Conservation (phyloP, 225 moss, liverwort and hornwort species). For the Climacium dendroides region DNA sequence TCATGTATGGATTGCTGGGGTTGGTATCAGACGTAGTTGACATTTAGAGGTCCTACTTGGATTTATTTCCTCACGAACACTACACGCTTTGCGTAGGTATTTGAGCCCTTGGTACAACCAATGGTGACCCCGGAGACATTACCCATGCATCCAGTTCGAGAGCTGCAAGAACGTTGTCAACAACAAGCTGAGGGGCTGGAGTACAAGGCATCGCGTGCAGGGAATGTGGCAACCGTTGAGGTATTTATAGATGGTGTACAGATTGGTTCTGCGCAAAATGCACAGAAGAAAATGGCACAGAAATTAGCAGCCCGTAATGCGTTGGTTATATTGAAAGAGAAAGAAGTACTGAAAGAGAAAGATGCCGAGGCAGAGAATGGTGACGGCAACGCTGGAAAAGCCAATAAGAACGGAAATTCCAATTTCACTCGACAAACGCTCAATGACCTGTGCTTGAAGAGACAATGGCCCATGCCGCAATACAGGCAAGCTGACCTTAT, state of each 20-base stretch:
- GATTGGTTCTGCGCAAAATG: constrained; percentile 94
- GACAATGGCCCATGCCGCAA: constrained; percentile 99
- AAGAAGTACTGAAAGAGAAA: constrained; percentile 52
- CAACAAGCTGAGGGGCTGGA: constrained; percentile 98
- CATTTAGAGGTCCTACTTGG: background rate
- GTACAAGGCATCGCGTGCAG: constrained; percentile 89
- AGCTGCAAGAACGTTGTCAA: constrained; percentile 97
- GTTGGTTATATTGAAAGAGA: constrained; percentile 85
- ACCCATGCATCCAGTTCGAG: constrained; percentile 99
- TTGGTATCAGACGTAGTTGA: background rate
- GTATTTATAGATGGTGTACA: constrained; percentile 97
- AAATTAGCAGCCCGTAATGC: constrained; percentile 97
- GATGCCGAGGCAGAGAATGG: constrained; percentile 70
- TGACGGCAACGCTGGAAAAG: constrained; percentile 37
- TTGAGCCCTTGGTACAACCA: constrained; percentile 88
- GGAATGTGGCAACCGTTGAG: constrained; percentile 94
- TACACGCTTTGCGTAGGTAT: constrained; percentile 40
- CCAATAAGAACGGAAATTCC: constrained; percentile 37
- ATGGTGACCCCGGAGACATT: constrained; percentile 99
- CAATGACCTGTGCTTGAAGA: constrained; percentile 91
- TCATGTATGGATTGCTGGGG: background rate
- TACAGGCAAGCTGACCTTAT: constrained; percentile 45
- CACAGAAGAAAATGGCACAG: constrained; percentile 99
- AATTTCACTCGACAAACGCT: constrained; percentile 92
- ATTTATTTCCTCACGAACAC: background rate